Evolutionary conservation across 2,329 filamentous ascomycete genomes (phyloP).

Genomic region (Botrytis elliptica): DNA sequence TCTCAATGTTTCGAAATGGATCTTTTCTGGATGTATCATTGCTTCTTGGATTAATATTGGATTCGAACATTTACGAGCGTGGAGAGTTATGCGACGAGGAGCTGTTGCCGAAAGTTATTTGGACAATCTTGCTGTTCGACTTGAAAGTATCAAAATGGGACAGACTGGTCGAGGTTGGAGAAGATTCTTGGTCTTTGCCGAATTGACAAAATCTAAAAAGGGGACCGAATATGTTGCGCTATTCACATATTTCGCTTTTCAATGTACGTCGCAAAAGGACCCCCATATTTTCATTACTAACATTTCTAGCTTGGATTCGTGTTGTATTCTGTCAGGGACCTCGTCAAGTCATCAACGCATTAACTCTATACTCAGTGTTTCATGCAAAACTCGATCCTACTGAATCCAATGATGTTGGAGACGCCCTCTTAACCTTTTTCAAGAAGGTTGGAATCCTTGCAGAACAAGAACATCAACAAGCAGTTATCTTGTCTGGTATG

Average conservation of each 20-base stretch:
- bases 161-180: constrained; percentile 73
- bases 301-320: constrained; percentile 71
- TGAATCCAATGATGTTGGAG: constrained; percentile 54
- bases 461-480: constrained; percentile 71
- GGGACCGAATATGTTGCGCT: constrained; percentile 71
- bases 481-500: constrained; percentile 85
- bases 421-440: constrained; percentile 73
- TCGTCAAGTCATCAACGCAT: constrained; percentile 83
- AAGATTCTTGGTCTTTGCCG: constrained; percentile 73
- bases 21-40: constrained; percentile 91
- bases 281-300: constrained; percentile 23
- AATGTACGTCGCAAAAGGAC: constrained; percentile 47
- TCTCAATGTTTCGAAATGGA: constrained; percentile 83
- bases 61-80: constrained; percentile 77
- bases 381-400: constrained; percentile 67
- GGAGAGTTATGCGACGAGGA: constrained; percentile 77
- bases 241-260: constrained; percentile 68
- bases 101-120: constrained; percentile 91
- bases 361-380: constrained; percentile 86
- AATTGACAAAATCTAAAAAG: constrained; percentile 69
- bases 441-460: constrained; percentile 75
- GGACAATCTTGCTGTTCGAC: constrained; percentile 78
- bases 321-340: constrained; percentile 89
- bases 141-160: constrained; percentile 78
- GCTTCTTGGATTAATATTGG: constrained; percentile 79